Conservation (phyloP, 345 rosid species). For the Populus euphratica region DNA sequence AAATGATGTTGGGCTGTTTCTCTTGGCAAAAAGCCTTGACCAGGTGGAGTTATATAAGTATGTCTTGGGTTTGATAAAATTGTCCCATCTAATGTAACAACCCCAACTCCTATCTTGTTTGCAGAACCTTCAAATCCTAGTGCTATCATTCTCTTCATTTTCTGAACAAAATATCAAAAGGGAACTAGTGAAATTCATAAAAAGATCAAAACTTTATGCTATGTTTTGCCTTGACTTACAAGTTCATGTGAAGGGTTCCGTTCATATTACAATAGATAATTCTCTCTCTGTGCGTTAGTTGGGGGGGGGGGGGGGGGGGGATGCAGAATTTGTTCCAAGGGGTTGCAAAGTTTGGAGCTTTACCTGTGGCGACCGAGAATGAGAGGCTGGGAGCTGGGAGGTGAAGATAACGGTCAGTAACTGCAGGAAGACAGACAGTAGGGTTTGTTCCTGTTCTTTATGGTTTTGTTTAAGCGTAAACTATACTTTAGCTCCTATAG, state of each 20-base stretch:
- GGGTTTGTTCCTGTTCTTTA: not conserved
- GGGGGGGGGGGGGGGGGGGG: no score
- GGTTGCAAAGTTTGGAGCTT: not conserved
- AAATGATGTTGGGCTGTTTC: conserved; percentile 94
- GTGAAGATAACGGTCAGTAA: not conserved
- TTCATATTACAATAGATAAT: not conserved
- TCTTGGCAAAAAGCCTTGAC: conserved; percentile 93
- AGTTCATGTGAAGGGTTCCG: not conserved
- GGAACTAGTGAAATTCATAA: not conserved
- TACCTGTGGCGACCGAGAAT: not conserved
- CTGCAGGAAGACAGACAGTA: not conserved
- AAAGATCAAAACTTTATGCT: not conserved
- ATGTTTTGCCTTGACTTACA: not conserved
- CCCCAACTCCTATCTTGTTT: conserved; percentile 90
- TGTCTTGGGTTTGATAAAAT: conserved; percentile 91
- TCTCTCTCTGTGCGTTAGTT: not conserved
- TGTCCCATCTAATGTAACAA: conserved; percentile 72
- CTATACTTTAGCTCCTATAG: not conserved
- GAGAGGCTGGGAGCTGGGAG: not conserved
- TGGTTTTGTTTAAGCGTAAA: not conserved
- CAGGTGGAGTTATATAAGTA: conserved; percentile 93
- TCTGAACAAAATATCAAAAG: not conserved
- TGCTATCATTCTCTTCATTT: conserved; percentile 74
- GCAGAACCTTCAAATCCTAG: conserved; percentile 94
- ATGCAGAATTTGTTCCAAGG: not conserved